These are phyloP conservation scores for Lepidium didymum DNA, from an alignment of 345 rosid species.

Conservation along the genomic window DNA sequence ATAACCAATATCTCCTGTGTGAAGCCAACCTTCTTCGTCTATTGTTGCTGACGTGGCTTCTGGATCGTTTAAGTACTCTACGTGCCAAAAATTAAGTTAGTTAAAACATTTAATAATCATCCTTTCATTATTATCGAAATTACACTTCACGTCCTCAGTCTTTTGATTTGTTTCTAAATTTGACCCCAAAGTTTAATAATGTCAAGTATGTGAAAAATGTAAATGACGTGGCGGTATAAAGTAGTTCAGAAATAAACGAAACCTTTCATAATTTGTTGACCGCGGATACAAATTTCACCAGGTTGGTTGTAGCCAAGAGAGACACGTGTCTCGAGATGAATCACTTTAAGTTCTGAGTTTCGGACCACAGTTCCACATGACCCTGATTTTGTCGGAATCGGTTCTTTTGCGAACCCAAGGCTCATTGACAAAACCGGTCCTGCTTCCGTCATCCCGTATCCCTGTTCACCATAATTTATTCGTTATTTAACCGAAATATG, in stretches of 20 bases:
- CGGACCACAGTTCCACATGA: constrained; percentile 91
- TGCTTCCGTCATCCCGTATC: constrained; percentile 98
- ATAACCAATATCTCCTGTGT: constrained; percentile 86
- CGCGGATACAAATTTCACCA: constrained; percentile 93
- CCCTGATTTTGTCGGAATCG: constrained; percentile 77
- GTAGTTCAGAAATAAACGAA: background rate
- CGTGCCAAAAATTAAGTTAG: background rate
- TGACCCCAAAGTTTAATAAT: background rate
- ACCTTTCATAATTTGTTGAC: constrained; percentile 94
- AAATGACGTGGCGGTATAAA: background rate
- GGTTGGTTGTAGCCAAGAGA: constrained; percentile 65
- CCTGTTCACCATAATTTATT: constrained; percentile 31
- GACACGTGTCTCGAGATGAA: constrained; percentile 69
- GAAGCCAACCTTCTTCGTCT: constrained; percentile 84
- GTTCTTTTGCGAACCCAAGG: constrained; percentile 77
- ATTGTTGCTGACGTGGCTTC: constrained; percentile 65
- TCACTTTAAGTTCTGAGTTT: constrained; percentile 82
- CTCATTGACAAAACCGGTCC: constrained; percentile 94
- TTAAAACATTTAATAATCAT: background rate
- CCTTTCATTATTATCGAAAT: background rate
- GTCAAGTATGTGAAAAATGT: too few species aligned
- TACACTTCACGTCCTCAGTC: background rate
- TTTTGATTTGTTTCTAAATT: background rate
- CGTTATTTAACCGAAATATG: background rate
- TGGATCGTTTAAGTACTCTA: constrained; percentile 66